Evolutionary conservation across 257 asterid genomes (phyloP), one percentile per base, ranked within the genome.

Genomic region (Verbascum thapsus): DNA sequence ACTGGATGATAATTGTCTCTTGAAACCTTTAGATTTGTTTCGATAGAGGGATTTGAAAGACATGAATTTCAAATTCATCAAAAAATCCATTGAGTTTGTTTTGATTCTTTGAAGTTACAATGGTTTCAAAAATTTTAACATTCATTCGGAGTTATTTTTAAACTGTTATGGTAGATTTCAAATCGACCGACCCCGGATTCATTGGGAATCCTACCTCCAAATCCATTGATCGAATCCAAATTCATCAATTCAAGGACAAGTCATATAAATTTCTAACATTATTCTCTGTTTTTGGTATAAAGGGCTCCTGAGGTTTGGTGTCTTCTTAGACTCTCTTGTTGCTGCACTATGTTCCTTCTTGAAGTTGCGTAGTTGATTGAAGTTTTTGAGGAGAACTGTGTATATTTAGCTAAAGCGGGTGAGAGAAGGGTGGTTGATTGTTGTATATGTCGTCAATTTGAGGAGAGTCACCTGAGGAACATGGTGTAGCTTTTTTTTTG

Each of bases 281-380:
- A 15, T 26, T 12, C 17, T 18, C 49, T 9, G 10, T 18, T 48
- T 61, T 53, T 54, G 17, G 56, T 52, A 12, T 30, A 22, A 57
- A 23, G 23, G 18, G 34, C 19, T 40, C 8, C 26, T 42, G 23
- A 41, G 23, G 17, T 40, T 51, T 55, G 60, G 69, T 57, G 47
- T 61, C 12, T 3, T 26, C 49, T 45, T n/a, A 48, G 45, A 47
- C 20, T 9, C 18, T 19, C 15, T 49, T 30, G 30, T 16, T 41
- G 12, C 43, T 50, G 50, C 26, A 58, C 43, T 69, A 18, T 45
- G 26, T 34, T 37, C 11, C 22, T 53, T 11, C 22, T 10, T 22
- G 15, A 30, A 71, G 49, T 30, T 67, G 57, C 40, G 16, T 56
- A 19, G 38, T 43, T 58, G 22, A 19, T 38, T 37, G 11, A 7